These are phyloP conservation scores for Rhypophila decipiens DNA, from an alignment of 495 filamentous ascomycete species.

Conservation along the genomic window DNA sequence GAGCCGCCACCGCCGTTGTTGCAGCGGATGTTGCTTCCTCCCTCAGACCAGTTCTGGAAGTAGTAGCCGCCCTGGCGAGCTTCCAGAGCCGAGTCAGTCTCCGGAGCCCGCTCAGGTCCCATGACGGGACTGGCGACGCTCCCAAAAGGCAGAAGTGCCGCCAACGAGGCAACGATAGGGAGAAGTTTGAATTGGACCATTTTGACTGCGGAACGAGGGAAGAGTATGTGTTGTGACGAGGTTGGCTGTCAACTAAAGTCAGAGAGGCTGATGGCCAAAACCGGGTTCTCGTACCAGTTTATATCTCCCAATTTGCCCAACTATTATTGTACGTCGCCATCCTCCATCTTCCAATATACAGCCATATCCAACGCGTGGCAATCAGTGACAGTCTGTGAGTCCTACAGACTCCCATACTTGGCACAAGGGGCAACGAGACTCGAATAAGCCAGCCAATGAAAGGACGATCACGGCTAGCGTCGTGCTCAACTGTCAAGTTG, in stretches of 20 bases:
- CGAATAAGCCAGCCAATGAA: too few relatives aligned
- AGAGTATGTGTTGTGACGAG: background rate
- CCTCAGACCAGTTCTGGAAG: constrained; percentile 59
- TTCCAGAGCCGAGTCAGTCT: constrained; percentile 11
- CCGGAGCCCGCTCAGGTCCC: background rate
- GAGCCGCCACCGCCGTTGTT: constrained; percentile 45
- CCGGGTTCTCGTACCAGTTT: background rate
- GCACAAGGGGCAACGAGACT: too few relatives aligned
- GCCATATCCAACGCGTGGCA: background rate
- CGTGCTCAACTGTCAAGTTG: background rate
- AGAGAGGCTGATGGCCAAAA: background rate
- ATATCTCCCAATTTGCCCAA: background rate
- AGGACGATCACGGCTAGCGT: background rate
- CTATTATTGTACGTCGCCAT: background rate
- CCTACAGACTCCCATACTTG: background rate
- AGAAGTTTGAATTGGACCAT: background rate
- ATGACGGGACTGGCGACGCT: background rate
- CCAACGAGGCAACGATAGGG: background rate
- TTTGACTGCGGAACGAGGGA: background rate
- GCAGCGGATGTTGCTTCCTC: constrained; percentile 47
- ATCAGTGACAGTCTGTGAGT: background rate
- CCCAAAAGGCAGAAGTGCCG: background rate
- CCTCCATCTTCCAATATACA: background rate
- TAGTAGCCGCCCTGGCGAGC: constrained; percentile 47
- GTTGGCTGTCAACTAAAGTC: background rate